Conservation (phyloP, 2,329 filamentous ascomycete species). For the Coniochaeta ligniaria region DNA sequence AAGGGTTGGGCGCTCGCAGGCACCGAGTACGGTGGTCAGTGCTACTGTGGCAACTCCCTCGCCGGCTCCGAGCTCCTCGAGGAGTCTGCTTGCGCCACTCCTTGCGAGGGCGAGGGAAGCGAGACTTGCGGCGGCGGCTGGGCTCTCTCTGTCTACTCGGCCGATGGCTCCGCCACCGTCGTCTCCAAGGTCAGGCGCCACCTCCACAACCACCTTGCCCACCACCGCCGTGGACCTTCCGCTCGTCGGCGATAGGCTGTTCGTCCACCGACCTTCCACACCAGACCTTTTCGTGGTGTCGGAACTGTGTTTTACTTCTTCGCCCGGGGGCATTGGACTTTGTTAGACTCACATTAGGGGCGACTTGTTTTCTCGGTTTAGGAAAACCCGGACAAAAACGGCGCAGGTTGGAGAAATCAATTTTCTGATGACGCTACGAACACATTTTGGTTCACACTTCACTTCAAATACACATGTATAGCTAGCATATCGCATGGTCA, state of each 20-base stretch:
- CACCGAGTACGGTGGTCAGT: constrained; percentile 39
- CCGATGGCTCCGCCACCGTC: constrained; percentile 13
- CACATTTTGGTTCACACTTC: background rate
- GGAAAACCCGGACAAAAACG: background rate
- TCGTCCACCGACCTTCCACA: background rate
- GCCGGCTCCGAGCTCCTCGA: constrained; percentile 31
- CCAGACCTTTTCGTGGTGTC: background rate
- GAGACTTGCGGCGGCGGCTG: constrained; percentile 44
- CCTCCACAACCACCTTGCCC: constrained; percentile 25
- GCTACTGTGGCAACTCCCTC: constrained; percentile 38
- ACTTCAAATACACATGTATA: background rate
- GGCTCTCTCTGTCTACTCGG: constrained; percentile 36
- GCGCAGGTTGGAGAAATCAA: background rate
- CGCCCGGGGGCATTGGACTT: background rate
- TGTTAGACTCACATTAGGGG: background rate
- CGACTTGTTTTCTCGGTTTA: background rate
- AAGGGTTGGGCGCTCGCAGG: constrained; percentile 38
- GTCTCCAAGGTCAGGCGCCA: constrained; percentile 21
- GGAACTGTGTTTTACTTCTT: background rate
- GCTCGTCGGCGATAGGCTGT: constrained; percentile 12
- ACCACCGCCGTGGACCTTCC: constrained; percentile 18
- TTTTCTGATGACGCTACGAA: background rate
- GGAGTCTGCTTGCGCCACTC: constrained; percentile 36
- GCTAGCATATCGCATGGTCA: background rate
- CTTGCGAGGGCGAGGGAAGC: constrained; percentile 39